Evolutionary conservation across 2,329 filamentous ascomycete genomes (phyloP).

Genomic region (Tolypocladium album): DNA sequence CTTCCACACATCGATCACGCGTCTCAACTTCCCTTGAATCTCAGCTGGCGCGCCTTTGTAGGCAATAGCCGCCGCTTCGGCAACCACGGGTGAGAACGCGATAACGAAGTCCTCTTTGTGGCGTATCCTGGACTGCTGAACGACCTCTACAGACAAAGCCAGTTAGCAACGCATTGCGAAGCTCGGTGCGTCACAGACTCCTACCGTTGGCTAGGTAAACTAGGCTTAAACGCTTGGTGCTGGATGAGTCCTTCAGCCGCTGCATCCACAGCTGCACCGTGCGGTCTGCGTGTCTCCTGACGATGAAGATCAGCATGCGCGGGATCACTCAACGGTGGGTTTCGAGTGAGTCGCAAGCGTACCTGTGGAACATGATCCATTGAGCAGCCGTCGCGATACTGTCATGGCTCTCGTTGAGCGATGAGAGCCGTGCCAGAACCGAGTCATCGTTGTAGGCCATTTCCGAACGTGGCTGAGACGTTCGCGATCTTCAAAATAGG

Average conservation of each 20-base stretch:
- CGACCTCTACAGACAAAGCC: constrained; percentile 57
- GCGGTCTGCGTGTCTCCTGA: constrained; percentile 79
- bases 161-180: constrained; percentile 2
- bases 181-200: background rate
- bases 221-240: constrained; percentile 77
- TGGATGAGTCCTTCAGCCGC: constrained; percentile 75
- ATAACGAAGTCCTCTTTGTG: constrained; percentile 86
- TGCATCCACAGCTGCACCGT: constrained; percentile 90
- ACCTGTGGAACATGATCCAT: constrained; percentile 99
- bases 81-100: constrained; percentile 84
- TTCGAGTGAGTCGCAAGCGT: constrained; percentile 12
- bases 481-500: background rate
- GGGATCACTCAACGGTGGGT: too few species aligned
- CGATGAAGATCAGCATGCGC: constrained; percentile 1
- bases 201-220: constrained; percentile 92
- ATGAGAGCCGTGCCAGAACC: constrained; percentile 86
- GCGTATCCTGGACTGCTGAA: constrained; percentile 88
- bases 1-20: constrained; percentile 92
- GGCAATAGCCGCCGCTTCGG: constrained; percentile 79
- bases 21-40: constrained; percentile 74
- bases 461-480: background rate
- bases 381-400: constrained; percentile 93
- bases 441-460: constrained; percentile 98
- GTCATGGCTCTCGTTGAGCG: constrained; percentile 94
- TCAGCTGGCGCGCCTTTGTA: constrained; percentile 85